Evolutionary conservation across 2,329 filamentous ascomycete species (phyloP).

Genomic region (Cercospora sp.): DNA sequence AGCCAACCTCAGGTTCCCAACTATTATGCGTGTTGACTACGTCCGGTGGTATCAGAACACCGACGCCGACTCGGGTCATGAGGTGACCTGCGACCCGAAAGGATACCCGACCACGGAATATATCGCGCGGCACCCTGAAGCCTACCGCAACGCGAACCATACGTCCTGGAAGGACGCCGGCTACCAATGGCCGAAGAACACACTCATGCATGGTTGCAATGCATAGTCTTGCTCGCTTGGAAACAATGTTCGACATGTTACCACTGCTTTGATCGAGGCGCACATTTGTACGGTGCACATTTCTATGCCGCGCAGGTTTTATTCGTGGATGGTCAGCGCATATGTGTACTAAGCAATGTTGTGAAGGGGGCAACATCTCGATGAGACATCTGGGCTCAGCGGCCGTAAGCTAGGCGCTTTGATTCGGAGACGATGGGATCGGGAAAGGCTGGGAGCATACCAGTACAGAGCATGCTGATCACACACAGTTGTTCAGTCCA

Average conservation of each 20-base stretch:
- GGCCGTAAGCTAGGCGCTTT: constrained; percentile 1
- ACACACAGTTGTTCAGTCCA: not conserved
- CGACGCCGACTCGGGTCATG: constrained; percentile 39
- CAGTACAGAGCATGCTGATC: not conserved
- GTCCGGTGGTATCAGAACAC: constrained; percentile 56
- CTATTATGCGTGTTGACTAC: constrained; percentile 57
- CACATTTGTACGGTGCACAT: constrained; percentile 11
- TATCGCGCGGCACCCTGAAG: constrained; percentile 49
- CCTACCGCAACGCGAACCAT: constrained; percentile 53
- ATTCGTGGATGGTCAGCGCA: constrained; percentile 5
- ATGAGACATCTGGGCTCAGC: constrained; percentile 4
- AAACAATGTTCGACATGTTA: constrained; percentile 16
- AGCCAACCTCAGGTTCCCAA: constrained; percentile 49
- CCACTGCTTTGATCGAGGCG: constrained; percentile 3
- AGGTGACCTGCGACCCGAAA: constrained; percentile 56
- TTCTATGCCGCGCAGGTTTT: constrained; percentile 1
- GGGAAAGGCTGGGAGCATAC: not conserved
- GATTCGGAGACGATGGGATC: not conserved
- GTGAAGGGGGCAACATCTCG: not conserved
- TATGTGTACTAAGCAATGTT: not conserved
- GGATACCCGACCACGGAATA: constrained; percentile 56
- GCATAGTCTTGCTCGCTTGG: constrained; percentile 16
- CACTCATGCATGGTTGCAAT: constrained; percentile 45
- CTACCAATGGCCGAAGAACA: constrained; percentile 47
- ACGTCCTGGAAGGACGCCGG: constrained; percentile 49